Conservation (phyloP, 768 basidiomycete species). For the Candolleomyces eurysporus region DNA sequence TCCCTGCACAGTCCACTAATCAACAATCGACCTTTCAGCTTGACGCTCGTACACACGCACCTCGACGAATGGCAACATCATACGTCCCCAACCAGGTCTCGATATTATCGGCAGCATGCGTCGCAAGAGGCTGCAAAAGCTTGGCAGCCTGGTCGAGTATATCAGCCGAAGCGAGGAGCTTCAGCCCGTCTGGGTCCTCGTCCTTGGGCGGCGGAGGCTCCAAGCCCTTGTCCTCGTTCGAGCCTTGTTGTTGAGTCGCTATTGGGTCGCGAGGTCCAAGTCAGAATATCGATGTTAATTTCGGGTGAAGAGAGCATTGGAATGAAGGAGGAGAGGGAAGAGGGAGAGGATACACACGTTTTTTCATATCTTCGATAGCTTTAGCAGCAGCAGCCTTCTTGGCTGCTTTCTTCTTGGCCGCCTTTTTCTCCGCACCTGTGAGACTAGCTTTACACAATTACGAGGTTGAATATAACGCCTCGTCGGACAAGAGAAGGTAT, state of each 20-base stretch:
- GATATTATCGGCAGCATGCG: conserved; percentile 48
- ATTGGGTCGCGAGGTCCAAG: not conserved
- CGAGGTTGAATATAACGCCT: conserved; percentile 3
- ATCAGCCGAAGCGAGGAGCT: conserved; percentile 59
- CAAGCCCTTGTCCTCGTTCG: conserved; percentile 70
- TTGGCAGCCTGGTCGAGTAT: conserved; percentile 76
- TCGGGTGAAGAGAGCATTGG: too few relatives aligned
- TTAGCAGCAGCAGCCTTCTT: conserved; percentile 67
- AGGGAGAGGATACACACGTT: conserved; percentile 43
- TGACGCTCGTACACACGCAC: conserved; percentile 34
- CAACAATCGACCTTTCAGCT: conserved; percentile 1
- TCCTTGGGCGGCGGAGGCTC: conserved; percentile 59
- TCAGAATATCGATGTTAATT: too few relatives aligned
- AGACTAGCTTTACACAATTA: conserved; percentile 31
- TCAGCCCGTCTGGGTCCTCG: conserved; percentile 81
- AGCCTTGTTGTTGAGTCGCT: conserved; percentile 29
- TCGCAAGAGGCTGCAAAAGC: conserved; percentile 60
- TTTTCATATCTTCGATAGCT: conserved; percentile 64
- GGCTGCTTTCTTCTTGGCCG: conserved; percentile 67
- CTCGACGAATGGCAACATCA: conserved; percentile 79
- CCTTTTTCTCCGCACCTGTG: conserved; percentile 72
- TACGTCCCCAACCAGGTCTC: conserved; percentile 75
- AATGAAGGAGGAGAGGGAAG: not conserved
- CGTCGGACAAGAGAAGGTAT: not conserved
- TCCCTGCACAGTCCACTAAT: conserved; percentile 44